Base-by-base conservation (phyloP, 2,329 filamentous ascomycete genomes). In the Xylaria sp. region DNA sequence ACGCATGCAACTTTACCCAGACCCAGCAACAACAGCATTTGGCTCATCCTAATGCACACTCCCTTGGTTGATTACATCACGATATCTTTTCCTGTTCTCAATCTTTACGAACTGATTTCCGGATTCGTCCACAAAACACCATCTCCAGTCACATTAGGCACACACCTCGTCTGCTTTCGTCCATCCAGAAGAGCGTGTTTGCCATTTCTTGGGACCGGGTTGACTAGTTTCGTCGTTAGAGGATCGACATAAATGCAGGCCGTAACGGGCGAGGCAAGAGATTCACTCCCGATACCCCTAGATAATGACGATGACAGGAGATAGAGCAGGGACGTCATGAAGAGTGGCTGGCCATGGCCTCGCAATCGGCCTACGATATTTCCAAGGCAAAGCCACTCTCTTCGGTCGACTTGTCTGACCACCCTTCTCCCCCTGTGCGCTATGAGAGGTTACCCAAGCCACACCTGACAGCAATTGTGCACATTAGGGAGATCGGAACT, bases 331-430 rank as follows among this genome's bases (percentile, higher is more conserved):
- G n/a, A 32, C 23, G 48, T 57, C 39, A 18, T 41, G n/a, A 57
- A 57, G 34, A 34, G 34, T 20, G 18, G 55, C 55, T 15, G 9
- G 39, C 55, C 20, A 30, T 30, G 55, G 55, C 23, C 30, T 25
- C 10, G 18, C 55, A 20, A 32, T 15, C 28, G n/a, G 30, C 20
- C 52, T 39, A 10, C 8, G 9, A 53, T 9, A n/a, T 13, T 30
- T 55, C 30, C 32, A 55, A 23, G 30, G n/a, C 52, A 20, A 55
- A 15, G 18, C 52, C 28, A 36, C 13, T 25, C 52, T 23, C 13
- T 10, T 63, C 39, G 55, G 55, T 63, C 28, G 28, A 25, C 46
- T 20, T 20, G 52, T 67, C 67, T 67, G 67, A 67, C 67, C 67
- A 67, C 65, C 64, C 64, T 32, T 53, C 53, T 13, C 52, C 18